phyloP scores from a whole-genome alignment of 768 basidiomycete species.

The Coprinopsis sp. region DNA sequence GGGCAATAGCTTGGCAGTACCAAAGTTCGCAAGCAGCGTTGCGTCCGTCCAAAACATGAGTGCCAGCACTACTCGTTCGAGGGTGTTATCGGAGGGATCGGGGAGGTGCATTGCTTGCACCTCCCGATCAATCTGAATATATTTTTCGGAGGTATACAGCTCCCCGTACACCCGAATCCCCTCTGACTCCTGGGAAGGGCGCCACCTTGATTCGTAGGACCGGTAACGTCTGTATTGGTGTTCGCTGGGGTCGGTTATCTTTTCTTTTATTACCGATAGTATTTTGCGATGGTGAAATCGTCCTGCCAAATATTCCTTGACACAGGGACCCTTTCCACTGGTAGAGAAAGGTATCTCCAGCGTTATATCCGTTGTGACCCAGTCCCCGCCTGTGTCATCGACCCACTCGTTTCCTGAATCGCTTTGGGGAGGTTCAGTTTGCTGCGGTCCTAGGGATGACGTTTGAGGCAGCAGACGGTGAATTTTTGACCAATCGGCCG shows the following conservation, averaged over 20 bases:
- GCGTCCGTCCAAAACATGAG: slow-evolving; percentile 23
- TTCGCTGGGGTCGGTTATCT: not conserved
- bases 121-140: not conserved
- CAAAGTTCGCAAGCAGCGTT: slow-evolving; percentile 16
- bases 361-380: not conserved
- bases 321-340: not conserved
- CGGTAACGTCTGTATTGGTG: not conserved
- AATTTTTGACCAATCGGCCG: not conserved
- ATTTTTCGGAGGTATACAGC: not conserved
- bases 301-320: not conserved
- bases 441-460: too few relatives aligned
- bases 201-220: not conserved
- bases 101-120: not conserved
- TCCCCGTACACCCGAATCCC: not conserved
- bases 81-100: not conserved
- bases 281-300: not conserved
- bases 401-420: not conserved
- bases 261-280: not conserved
- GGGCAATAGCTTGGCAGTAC: slow-evolving; percentile 15
- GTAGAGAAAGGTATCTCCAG: not conserved
- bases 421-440: not conserved
- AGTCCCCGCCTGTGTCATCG: not conserved
- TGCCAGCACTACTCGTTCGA: slow-evolving; percentile 18
- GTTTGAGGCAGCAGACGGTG: not conserved
- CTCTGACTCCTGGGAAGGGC: not conserved